Percentiles rank a stretch among this genome's conserved stretches.
Conservation (phyloP, 176 grass and related monocot genomes). For the Melocanna baccifera region DNA sequence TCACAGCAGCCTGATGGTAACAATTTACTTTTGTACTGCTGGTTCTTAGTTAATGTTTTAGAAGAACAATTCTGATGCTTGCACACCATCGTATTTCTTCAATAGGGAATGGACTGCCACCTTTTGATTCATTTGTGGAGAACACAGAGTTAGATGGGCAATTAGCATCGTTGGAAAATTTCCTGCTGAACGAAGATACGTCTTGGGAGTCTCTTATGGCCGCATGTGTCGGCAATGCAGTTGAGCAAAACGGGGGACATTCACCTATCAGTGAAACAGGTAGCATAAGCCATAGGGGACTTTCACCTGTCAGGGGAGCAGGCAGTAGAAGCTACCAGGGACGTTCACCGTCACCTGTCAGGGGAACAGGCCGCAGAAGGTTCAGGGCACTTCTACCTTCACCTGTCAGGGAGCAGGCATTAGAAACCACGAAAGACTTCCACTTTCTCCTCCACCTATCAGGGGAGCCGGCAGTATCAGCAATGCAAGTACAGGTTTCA, state of each 20-base stretch:
- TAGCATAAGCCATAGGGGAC: not conserved
- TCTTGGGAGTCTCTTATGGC: too few species aligned
- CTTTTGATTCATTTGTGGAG: not conserved
- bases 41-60: not conserved
- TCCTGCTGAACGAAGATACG: not conserved
- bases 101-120: not conserved
- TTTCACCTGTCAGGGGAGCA: conserved; percentile 4
- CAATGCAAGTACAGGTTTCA: not conserved
- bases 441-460: not conserved
- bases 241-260: not conserved
- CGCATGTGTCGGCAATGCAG: not conserved
- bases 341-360: not conserved
- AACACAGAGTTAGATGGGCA: too few species aligned
- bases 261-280: not conserved
- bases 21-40: not conserved
- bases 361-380: not conserved
- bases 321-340: not conserved
- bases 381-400: not conserved
- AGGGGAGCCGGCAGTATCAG: not conserved
- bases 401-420: not conserved
- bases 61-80: not conserved
- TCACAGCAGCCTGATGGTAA: not conserved
- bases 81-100: not conserved
- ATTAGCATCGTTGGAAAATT: too few species aligned
- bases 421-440: not conserved